These are phyloP conservation scores for Exobasidium rhododendri DNA, from an alignment of 1,284 basidiomycete genomes.

Conservation along the genomic window DNA sequence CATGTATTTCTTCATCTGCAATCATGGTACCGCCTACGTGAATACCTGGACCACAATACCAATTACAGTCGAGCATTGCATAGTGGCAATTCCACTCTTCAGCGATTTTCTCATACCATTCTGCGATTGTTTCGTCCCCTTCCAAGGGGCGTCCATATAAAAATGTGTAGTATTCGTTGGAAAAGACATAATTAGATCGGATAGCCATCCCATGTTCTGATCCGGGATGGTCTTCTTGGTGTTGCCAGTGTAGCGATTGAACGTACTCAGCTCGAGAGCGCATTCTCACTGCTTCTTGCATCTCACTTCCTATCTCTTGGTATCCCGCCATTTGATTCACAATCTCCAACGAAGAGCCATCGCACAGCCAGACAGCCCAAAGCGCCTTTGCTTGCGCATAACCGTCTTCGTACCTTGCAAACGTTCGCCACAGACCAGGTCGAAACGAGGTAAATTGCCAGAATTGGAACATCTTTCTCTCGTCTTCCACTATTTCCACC, in stretches of 20 bases:
- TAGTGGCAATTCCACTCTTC: background rate
- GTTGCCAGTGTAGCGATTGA: background rate
- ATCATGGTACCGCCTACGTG: background rate
- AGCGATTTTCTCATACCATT: background rate
- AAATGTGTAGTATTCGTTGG: background rate
- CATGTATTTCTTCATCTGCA: background rate
- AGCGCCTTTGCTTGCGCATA: background rate
- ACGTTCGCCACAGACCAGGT: background rate
- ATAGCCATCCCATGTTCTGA: background rate
- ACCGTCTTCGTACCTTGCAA: background rate
- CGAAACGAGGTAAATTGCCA: background rate
- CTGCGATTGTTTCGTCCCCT: background rate
- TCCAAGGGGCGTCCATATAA: background rate
- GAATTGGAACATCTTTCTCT: background rate
- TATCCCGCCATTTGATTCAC: background rate
- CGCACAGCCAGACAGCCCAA: background rate
- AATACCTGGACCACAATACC: background rate
- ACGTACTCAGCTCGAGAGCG: background rate
- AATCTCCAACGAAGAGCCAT: background rate
- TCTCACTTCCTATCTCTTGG: background rate
- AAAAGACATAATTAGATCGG: background rate
- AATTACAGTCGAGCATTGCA: background rate
- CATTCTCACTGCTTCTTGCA: background rate
- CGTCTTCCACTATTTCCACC: background rate
- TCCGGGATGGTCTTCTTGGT: background rate